phyloP scores from a whole-genome alignment of 371 early-diverging fungal genomes.

The Blakeslea trispora region DNA sequence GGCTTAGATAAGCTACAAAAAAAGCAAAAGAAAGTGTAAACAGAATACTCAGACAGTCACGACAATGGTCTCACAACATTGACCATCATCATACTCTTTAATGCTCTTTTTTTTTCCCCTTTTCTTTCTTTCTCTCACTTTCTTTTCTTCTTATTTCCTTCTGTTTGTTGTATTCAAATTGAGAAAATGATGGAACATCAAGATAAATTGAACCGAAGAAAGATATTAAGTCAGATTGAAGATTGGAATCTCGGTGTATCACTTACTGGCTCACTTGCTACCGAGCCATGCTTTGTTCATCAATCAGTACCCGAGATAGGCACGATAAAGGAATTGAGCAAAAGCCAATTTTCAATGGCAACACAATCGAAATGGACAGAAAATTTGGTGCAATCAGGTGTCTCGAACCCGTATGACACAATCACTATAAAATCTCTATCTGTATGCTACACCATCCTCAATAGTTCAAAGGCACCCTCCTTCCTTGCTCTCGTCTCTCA shows the following conservation, averaged over 20 bases:
- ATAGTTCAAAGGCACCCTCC: neutral
- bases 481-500: neutral
- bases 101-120: neutral
- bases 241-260: conserved; percentile 17
- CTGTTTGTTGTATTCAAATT: neutral
- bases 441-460: conserved; percentile 7
- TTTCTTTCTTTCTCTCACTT: neutral
- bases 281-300: conserved; percentile 14
- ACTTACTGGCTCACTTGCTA: conserved; percentile 11
- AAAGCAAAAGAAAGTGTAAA: neutral
- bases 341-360: neutral
- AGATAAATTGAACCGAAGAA: conserved; percentile 10
- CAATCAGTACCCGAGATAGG: conserved; percentile 10
- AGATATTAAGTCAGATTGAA: conserved; percentile 2
- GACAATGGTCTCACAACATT: neutral
- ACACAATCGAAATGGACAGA: conserved; percentile 15
- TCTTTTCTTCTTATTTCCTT: neutral
- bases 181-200: neutral
- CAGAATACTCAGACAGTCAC: neutral
- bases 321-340: neutral
- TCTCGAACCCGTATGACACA: conserved; percentile 5
- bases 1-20: too few species aligned
- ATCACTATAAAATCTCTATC: conserved; percentile 10
- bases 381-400: conserved; percentile 11
- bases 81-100: neutral